phyloP scores from a whole-genome alignment of 495 filamentous ascomycete species.

The Xylaria cubensis region DNA sequence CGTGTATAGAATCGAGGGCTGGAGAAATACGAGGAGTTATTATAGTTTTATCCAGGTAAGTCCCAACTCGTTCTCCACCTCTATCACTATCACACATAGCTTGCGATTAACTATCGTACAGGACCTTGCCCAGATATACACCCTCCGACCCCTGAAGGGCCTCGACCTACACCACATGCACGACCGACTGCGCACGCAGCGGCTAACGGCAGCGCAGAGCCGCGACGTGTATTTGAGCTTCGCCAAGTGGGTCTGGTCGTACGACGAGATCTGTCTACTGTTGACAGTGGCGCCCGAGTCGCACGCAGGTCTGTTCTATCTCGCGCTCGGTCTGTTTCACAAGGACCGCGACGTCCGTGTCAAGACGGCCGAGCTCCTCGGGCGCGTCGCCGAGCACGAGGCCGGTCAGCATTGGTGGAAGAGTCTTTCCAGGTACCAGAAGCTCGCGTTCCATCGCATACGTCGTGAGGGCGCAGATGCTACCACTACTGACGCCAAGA shows the following conservation, averaged over 20 bases:
- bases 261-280: slow-evolving; percentile 90
- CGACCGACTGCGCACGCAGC: slow-evolving; percentile 82
- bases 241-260: slow-evolving; percentile 74
- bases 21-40: slow-evolving; percentile 93
- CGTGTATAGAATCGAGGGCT: slow-evolving; percentile 91
- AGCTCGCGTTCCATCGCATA: slow-evolving; percentile 75
- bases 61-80: background rate
- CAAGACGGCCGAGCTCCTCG: slow-evolving; percentile 78
- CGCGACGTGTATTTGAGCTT: slow-evolving; percentile 84
- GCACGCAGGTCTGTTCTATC: slow-evolving; percentile 88
- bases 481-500: slow-evolving; percentile 32
- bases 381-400: slow-evolving; percentile 82
- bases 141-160: slow-evolving; percentile 75
- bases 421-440: slow-evolving; percentile 84
- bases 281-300: slow-evolving; percentile 84
- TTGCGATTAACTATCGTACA: slow-evolving; percentile 38
- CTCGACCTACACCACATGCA: slow-evolving; percentile 91
- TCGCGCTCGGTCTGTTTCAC: slow-evolving; percentile 94
- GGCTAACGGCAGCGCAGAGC: slow-evolving; percentile 71
- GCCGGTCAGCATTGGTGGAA: slow-evolving; percentile 94
- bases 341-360: slow-evolving; percentile 78
- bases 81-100: too few species aligned
- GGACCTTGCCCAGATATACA: slow-evolving; percentile 68
- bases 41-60: slow-evolving; percentile 88
- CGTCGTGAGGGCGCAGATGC: slow-evolving; percentile 67